A percentile compares a stretch with the other conserved stretches of the same genome.
These are phyloP conservation scores for Cucurbita pepo DNA, from an alignment of 306 rosid genomes.

Conservation along the genomic window DNA sequence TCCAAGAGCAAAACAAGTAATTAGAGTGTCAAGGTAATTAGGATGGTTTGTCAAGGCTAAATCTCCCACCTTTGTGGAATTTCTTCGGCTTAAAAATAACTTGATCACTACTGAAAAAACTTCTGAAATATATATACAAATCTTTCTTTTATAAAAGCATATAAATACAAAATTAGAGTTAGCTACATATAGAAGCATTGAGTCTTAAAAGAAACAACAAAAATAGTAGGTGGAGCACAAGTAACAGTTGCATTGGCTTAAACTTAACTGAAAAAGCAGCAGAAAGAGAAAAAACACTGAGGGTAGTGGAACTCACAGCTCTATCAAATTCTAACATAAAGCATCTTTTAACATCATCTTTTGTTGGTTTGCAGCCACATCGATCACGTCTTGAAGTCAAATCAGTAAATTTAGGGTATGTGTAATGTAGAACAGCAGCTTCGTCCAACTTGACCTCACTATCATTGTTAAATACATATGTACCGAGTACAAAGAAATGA, in stretches of 20 bases:
- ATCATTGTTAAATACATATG: not conserved
- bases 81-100: not conserved
- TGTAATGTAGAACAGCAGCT: constrained; percentile 96
- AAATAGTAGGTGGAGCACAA: not conserved
- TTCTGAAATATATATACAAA: not conserved
- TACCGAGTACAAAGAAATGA: not conserved
- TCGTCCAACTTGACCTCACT: constrained; percentile 94
- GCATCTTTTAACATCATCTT: constrained; percentile 95
- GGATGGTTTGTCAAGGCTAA: not conserved
- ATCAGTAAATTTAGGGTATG: constrained; percentile 83
- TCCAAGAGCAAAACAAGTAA: not conserved
- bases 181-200: constrained; percentile 2
- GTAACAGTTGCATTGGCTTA: not conserved
- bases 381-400: constrained; percentile 92
- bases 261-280: not conserved
- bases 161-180: constrained; percentile 1
- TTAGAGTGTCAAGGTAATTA: no score
- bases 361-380: constrained; percentile 95
- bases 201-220: not conserved
- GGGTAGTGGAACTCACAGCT: constrained; percentile 45
- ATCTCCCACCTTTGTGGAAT: not conserved
- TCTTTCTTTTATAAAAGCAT: not conserved
- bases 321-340: constrained; percentile 98
- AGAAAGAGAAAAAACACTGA: not conserved
- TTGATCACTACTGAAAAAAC: not conserved